Percentiles rank a stretch among this genome's conserved stretches.
Conservation (phyloP, 352 stramenopile species). For the Globisporangium heterothallicum region DNA sequence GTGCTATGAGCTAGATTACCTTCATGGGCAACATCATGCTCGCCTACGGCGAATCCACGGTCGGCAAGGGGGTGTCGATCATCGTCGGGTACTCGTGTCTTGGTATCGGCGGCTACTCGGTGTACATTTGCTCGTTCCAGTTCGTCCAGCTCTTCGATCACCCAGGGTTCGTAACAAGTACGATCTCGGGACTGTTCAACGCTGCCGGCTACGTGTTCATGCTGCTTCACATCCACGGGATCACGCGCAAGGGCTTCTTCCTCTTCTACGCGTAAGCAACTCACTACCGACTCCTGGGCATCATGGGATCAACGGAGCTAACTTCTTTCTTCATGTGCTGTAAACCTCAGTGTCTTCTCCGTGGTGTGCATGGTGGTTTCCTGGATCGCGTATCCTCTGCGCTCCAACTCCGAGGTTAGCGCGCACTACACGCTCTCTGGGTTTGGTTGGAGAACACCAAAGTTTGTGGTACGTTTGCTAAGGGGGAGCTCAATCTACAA, state of each 20-base stretch:
- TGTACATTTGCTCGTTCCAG: slow-evolving; percentile 48
- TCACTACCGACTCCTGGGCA: no score
- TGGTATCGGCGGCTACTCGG: slow-evolving; percentile 32
- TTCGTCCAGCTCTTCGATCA: slow-evolving; percentile 39
- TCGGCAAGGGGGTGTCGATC: slow-evolving; percentile 26
- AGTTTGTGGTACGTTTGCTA: slow-evolving; percentile 9
- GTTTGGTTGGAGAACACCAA: slow-evolving; percentile 7
- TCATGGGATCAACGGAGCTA: no score
- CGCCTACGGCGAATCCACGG: slow-evolving; percentile 29
- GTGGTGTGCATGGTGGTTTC: slow-evolving; percentile 1
- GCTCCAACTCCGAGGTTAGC: slow-evolving; percentile 17
- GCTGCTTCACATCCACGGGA: slow-evolving; percentile 33
- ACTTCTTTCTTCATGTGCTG: background rate
- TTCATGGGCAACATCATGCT: slow-evolving; percentile 42
- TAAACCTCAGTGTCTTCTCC: background rate
- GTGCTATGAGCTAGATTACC: no score
- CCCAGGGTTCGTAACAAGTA: slow-evolving; percentile 32
- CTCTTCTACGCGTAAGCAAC: slow-evolving; percentile 19
- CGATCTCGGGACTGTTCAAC: slow-evolving; percentile 50
- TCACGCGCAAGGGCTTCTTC: slow-evolving; percentile 39
- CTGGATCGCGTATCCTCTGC: slow-evolving; percentile 24
- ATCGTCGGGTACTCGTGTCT: slow-evolving; percentile 35
- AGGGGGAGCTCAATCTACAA: no score
- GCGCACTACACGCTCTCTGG: slow-evolving; percentile 23
- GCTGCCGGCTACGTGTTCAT: slow-evolving; percentile 45